These are phyloP conservation scores for Salicornia ramosissima DNA, from an alignment of 148 eudicot species.

Conservation along the genomic window DNA sequence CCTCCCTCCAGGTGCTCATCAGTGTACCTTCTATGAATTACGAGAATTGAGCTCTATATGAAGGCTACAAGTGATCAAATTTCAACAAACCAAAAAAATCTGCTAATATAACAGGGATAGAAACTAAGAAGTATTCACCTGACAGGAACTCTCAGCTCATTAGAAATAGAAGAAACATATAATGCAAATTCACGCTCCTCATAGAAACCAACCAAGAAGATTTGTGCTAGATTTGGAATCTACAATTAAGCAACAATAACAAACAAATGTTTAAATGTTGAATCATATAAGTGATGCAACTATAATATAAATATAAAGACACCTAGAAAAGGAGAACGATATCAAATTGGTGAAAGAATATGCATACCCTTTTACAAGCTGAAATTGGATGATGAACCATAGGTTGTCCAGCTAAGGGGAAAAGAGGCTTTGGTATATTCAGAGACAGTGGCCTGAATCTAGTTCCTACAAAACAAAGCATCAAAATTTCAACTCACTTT, in stretches of 20 bases:
- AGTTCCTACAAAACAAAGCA: slow-evolving; percentile 46
- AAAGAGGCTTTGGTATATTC: slow-evolving; percentile 88
- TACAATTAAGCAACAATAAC: slow-evolving; percentile 21
- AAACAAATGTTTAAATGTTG: too few relatives aligned
- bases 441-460: slow-evolving; percentile 83
- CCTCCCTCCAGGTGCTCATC: too few relatives aligned
- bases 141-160: slow-evolving; percentile 85
- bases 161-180: slow-evolving; percentile 83
- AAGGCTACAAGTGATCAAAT: background rate
- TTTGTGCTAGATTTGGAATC: slow-evolving; percentile 88
- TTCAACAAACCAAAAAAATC: background rate
- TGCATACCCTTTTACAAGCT: slow-evolving; percentile 77
- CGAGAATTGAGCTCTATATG: background rate
- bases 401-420: slow-evolving; percentile 92
- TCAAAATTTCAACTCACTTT: slow-evolving; percentile 1
- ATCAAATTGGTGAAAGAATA: slow-evolving; percentile 1
- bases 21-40: too few relatives aligned
- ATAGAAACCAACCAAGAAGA: slow-evolving; percentile 85
- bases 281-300: too few relatives aligned
- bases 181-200: slow-evolving; percentile 92
- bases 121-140: slow-evolving; percentile 39
- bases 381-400: slow-evolving; percentile 98
- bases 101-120: background rate
- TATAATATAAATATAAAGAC: too few relatives aligned
- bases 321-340: background rate